A percentile compares a stretch with the other conserved stretches of the same genome.
Evolutionary conservation across 2,329 filamentous ascomycete species (phyloP).

Genomic region (Aureobasidium uvarum): DNA sequence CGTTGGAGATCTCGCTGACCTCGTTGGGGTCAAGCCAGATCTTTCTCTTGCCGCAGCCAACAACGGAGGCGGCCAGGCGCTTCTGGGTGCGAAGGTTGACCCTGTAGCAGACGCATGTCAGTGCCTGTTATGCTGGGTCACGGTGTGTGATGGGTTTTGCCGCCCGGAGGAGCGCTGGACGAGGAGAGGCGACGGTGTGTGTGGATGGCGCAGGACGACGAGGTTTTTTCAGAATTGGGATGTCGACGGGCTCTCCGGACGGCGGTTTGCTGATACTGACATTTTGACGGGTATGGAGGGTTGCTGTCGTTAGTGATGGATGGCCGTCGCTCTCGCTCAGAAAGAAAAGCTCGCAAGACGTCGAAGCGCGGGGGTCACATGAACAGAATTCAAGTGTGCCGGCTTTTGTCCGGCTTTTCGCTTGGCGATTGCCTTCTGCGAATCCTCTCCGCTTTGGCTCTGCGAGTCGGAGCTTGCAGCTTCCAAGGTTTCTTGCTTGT

Average conservation of each 20-base stretch:
- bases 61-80: constrained; percentile 97
- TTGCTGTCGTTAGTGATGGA: constrained; percentile 26
- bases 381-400: neutral
- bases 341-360: constrained; percentile 23
- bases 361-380: neutral
- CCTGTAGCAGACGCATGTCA: constrained; percentile 55
- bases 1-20: constrained; percentile 98
- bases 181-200: constrained; percentile 11
- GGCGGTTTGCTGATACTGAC: constrained; percentile 25
- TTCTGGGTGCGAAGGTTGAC: constrained; percentile 99
- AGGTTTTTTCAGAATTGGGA: constrained; percentile 17
- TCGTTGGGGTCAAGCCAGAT: constrained; percentile 99
- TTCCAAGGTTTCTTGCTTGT: constrained; percentile 6
- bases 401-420: constrained; percentile 16
- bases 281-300: constrained; percentile 26
- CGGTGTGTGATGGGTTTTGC: constrained; percentile 23
- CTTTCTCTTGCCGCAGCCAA: constrained; percentile 99
- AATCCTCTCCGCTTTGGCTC: neutral
- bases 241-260: constrained; percentile 24
- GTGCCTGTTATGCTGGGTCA: constrained; percentile 23
- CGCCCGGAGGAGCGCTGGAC: constrained; percentile 24
- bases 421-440: neutral
- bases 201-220: constrained; percentile 21
- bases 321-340: constrained; percentile 25
- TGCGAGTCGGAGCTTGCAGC: neutral